Evolutionary conservation across 345 rosid genomes (phyloP).

Genomic region (Eucalyptus erythrocorys): DNA sequence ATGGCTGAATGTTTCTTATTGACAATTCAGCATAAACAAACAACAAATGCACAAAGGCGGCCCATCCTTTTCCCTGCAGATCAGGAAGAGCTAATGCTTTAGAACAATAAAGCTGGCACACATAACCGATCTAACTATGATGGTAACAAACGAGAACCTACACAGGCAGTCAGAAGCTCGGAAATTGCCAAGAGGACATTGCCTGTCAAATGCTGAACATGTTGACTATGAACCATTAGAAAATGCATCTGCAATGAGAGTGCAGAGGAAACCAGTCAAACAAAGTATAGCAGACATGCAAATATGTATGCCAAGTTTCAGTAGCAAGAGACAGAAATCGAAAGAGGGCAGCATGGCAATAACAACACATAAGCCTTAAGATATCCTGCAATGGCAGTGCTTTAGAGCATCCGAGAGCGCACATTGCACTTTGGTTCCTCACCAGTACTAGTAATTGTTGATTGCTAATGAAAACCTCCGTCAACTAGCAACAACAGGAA

Average conservation of each 20-base stretch:
- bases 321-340: neutral
- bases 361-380: neutral
- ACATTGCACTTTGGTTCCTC: neutral
- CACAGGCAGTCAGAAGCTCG: conserved; percentile 29
- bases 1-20: conserved; percentile 3
- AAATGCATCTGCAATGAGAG: conserved; percentile 31
- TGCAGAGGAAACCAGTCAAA: neutral
- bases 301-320: neutral
- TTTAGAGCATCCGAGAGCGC: neutral
- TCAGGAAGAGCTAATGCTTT: neutral
- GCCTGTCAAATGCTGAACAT: conserved; percentile 52
- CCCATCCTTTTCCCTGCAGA: conserved; percentile 46
- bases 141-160: conserved; percentile 12
- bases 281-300: neutral
- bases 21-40: conserved; percentile 34
- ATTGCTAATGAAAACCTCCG: neutral
- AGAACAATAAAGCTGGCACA: neutral
- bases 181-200: conserved; percentile 44
- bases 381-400: neutral
- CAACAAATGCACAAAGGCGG: conserved; percentile 22
- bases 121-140: neutral
- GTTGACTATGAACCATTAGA: conserved; percentile 25
- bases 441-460: neutral
- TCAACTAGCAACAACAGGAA: neutral
- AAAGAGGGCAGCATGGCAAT: neutral